Percentiles rank a stretch among this genome's conserved stretches.
Conservation (phyloP, 2,329 filamentous ascomycete species). For the Boeremia exigua region DNA sequence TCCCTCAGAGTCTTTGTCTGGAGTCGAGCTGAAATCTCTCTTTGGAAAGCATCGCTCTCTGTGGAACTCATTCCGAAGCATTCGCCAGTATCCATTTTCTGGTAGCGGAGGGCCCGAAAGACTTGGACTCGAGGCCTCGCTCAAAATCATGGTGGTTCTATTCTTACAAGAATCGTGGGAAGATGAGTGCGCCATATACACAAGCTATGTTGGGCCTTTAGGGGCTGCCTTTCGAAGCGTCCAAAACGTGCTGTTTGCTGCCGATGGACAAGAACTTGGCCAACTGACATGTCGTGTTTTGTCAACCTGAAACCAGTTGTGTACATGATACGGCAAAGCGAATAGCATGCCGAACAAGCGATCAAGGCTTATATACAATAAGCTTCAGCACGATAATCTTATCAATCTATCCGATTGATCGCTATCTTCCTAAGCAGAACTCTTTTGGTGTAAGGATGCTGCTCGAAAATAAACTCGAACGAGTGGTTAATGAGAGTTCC, state of each 20-base stretch:
- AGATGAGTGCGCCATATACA: constrained; percentile 8
- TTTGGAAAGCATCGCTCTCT: constrained; percentile 17
- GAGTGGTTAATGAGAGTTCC: not conserved
- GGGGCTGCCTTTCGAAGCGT: constrained; percentile 8
- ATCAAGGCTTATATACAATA: not conserved
- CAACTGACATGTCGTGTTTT: constrained; percentile 1
- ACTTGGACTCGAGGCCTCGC: not conserved
- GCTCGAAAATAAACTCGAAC: not conserved
- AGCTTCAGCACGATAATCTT: not conserved
- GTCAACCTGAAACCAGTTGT: not conserved
- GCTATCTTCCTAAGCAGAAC: not conserved
- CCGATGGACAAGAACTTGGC: constrained; percentile 6
- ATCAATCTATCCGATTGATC: not conserved
- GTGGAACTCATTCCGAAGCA: constrained; percentile 13
- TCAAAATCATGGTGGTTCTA: constrained; percentile 13
- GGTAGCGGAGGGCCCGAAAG: not conserved
- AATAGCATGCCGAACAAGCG: constrained; percentile 1
- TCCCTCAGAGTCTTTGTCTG: not conserved
- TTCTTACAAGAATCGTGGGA: constrained; percentile 12
- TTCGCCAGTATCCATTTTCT: constrained; percentile 6
- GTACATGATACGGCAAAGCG: not conserved
- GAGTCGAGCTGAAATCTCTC: not conserved
- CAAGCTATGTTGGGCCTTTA: constrained; percentile 5
- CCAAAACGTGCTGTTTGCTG: not conserved
- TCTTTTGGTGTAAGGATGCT: not conserved